Percentiles rank a stretch among this genome's conserved stretches.
phyloP scores from a whole-genome alignment of 1,284 basidiomycete species.

The Irpex sp. region DNA sequence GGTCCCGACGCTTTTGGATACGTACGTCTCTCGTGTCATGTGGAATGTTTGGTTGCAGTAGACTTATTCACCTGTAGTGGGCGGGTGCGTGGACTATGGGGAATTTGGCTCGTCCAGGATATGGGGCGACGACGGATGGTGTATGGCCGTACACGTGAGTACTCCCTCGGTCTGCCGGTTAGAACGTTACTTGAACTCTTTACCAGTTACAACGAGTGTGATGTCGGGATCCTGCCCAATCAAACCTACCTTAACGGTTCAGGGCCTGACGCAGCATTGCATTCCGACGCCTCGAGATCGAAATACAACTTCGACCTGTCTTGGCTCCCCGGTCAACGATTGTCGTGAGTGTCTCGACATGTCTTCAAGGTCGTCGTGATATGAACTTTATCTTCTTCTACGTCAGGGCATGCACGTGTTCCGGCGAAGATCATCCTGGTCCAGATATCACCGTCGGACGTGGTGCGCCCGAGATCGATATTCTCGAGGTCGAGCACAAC shows the following conservation, averaged over 20 bases:
- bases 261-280: conserved; percentile 45
- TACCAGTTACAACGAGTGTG: conserved; percentile 69
- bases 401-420: conserved; percentile 67
- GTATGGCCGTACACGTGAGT: conserved; percentile 63
- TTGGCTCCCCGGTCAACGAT: conserved; percentile 46
- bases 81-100: conserved; percentile 88
- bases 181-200: no score
- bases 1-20: conserved; percentile 32
- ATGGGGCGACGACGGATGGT: conserved; percentile 79
- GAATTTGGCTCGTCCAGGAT: conserved; percentile 83
- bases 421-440: conserved; percentile 80
- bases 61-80: conserved; percentile 40
- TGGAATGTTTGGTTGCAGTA: neutral
- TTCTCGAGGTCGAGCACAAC: conserved; percentile 70
- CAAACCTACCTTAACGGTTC: conserved; percentile 54
- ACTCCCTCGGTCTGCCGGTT: no score
- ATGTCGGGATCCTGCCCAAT: conserved; percentile 81
- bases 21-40: conserved; percentile 20
- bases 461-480: conserved; percentile 83
- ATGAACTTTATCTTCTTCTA: neutral
- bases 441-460: conserved; percentile 66
- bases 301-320: conserved; percentile 44
- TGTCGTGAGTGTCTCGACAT: conserved; percentile 33
- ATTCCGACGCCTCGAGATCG: conserved; percentile 39
- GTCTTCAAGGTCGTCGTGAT: neutral